These are phyloP conservation scores for Hypoxylon sp. DNA, from an alignment of 2,329 filamentous ascomycete species.

Conservation along the genomic window DNA sequence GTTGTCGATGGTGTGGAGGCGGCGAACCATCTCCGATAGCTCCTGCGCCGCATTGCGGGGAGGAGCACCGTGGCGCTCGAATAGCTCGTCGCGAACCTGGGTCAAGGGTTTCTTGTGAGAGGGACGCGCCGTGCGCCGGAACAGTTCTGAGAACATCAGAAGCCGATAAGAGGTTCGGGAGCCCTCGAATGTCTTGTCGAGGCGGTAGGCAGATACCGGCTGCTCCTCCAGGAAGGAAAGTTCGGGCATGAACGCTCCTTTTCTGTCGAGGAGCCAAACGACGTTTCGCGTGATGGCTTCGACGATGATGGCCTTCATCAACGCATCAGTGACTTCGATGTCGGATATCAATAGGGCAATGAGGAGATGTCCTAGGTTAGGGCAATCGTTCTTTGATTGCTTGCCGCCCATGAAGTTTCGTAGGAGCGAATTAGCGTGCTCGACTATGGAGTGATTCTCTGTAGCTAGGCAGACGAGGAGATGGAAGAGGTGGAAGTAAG, in stretches of 20 bases:
- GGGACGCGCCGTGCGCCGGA: conserved; percentile 61
- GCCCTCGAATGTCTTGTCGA: conserved; percentile 63
- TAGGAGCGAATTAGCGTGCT: conserved; percentile 59
- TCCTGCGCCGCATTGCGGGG: conserved; percentile 57
- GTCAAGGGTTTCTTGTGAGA: conserved; percentile 54
- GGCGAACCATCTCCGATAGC: conserved; percentile 61
- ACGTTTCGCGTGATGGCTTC: conserved; percentile 67
- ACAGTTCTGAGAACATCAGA: conserved; percentile 68
- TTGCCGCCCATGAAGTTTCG: conserved; percentile 57
- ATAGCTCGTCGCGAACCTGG: conserved; percentile 62
- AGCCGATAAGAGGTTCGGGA: conserved; percentile 64
- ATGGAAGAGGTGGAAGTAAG: conserved; percentile 68
- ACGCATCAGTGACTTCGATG: conserved; percentile 56
- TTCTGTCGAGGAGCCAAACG: conserved; percentile 64
- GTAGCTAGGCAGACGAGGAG: conserved; percentile 64
- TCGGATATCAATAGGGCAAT: conserved; percentile 64
- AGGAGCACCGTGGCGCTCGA: conserved; percentile 63
- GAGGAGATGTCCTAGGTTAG: conserved; percentile 65
- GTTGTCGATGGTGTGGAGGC: conserved; percentile 59
- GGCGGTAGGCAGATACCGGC: conserved; percentile 61
- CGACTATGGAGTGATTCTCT: conserved; percentile 55
- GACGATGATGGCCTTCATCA: conserved; percentile 61
- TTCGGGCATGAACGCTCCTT: conserved; percentile 58
- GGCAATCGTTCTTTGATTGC: conserved; percentile 59
- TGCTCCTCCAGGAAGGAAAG: conserved; percentile 62